Evolutionary conservation across 2,329 filamentous ascomycete species (phyloP).

Genomic region (Colletotrichum sp.): DNA sequence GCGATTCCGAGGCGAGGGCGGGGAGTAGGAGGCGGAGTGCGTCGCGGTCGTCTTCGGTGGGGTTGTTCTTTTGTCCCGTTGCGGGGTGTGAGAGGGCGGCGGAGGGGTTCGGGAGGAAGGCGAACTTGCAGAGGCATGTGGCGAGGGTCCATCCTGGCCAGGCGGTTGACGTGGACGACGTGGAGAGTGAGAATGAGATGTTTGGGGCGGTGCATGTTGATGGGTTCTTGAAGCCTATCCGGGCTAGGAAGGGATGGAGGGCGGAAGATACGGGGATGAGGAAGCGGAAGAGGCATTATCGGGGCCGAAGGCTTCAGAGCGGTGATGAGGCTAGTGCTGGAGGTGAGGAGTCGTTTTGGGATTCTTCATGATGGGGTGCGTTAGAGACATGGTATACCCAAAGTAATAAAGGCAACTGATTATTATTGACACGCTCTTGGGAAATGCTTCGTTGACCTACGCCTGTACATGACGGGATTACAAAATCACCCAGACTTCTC

Average conservation of each 20-base stretch:
- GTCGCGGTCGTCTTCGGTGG: constrained; percentile 36
- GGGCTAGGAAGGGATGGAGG: constrained; percentile 50
- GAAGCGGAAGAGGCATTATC: constrained; percentile 19
- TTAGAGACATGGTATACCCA: neutral
- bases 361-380: neutral
- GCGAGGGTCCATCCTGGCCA: constrained; percentile 41
- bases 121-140: constrained; percentile 44
- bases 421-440: fast-evolving
- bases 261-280: constrained; percentile 10
- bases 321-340: neutral
- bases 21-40: constrained; percentile 25
- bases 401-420: neutral
- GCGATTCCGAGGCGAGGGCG: constrained; percentile 10
- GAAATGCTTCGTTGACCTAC: neutral
- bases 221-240: constrained; percentile 67
- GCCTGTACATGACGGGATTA: fast-evolving
- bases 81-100: constrained; percentile 39
- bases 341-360: neutral
- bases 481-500: neutral
- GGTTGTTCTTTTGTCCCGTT: constrained; percentile 42
- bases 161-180: constrained; percentile 39
- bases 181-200: constrained; percentile 57
- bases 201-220: constrained; percentile 71
- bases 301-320: neutral
- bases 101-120: constrained; percentile 38